phyloP scores from a whole-genome alignment of 2,329 filamentous ascomycete species.

The Coniochaeta pulveracea region DNA sequence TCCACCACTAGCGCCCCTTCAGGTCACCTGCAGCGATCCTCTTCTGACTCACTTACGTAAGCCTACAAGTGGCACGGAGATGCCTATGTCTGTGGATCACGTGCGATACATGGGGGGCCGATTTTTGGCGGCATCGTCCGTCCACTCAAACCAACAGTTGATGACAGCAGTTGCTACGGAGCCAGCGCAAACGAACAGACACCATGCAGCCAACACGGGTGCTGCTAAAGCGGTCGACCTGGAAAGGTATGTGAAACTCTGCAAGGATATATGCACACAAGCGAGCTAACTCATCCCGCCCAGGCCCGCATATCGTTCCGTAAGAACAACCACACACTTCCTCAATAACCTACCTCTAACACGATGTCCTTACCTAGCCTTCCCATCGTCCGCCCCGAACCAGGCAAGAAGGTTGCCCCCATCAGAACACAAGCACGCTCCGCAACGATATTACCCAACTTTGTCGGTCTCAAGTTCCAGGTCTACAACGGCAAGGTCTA shows the following conservation, averaged over 20 bases:
- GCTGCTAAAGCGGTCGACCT: conserved; percentile 66
- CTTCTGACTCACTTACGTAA: too few relatives aligned
- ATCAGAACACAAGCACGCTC: conserved; percentile 81
- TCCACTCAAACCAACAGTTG: too few relatives aligned
- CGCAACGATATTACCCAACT: conserved; percentile 84
- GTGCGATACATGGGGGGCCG: too few relatives aligned
- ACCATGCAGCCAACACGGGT: conserved; percentile 58
- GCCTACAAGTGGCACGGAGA: too few relatives aligned
- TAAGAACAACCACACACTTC: conserved; percentile 20
- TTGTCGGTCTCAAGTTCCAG: conserved; percentile 81
- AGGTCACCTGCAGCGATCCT: too few relatives aligned
- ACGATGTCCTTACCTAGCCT: conserved; percentile 26
- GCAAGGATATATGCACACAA: neutral
- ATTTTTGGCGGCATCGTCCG: too few relatives aligned
- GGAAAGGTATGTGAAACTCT: conserved; percentile 56
- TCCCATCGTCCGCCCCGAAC: conserved; percentile 50
- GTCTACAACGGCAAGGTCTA: conserved; percentile 89
- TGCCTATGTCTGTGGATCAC: too few relatives aligned
- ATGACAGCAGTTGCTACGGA: too few relatives aligned
- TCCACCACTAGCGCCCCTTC: too few relatives aligned
- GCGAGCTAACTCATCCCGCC: conserved; percentile 10
- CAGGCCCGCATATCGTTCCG: conserved; percentile 43
- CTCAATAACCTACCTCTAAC: conserved; percentile 6
- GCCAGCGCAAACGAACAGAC: too few relatives aligned
- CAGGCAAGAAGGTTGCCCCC: conserved; percentile 53